Evolutionary conservation across 1,284 basidiomycete genomes (phyloP).

Genomic region (Somion occarium): DNA sequence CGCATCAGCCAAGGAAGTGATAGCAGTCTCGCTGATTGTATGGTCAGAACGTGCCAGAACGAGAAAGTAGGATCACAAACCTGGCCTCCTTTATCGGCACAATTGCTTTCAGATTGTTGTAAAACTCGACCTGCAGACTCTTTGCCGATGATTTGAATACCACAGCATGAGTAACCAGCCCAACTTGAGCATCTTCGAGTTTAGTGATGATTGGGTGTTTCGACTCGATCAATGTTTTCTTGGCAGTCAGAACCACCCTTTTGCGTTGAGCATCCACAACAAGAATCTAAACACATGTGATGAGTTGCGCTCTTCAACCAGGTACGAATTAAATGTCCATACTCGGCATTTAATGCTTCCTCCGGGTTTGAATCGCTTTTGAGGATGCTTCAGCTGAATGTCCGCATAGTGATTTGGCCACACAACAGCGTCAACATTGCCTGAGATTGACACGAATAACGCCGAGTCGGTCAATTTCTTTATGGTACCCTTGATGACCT

Average conservation of each 20-base stretch:
- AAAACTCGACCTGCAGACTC: conserved; percentile 83
- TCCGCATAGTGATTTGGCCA: conserved; percentile 97
- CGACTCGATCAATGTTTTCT: conserved; percentile 88
- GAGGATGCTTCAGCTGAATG: conserved; percentile 87
- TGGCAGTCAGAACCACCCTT: conserved; percentile 85
- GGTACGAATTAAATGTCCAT: conserved; percentile 22
- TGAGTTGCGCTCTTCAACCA: conserved; percentile 8
- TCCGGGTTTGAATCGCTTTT: conserved; percentile 88
- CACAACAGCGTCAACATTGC: conserved; percentile 87
- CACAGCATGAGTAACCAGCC: conserved; percentile 78
- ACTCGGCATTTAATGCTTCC: conserved; percentile 84
- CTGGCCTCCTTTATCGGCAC: conserved; percentile 80
- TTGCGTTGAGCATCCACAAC: conserved; percentile 80
- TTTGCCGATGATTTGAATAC: conserved; percentile 81
- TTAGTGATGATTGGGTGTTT: conserved; percentile 65
- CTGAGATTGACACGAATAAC: conserved; percentile 82
- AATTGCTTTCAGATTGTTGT: conserved; percentile 83
- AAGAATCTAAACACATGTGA: conserved; percentile 57
- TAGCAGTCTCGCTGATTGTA: conserved; percentile 50
- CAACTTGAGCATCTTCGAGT: conserved; percentile 67
- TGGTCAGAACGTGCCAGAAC: not conserved
- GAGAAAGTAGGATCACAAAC: conserved; percentile 36
- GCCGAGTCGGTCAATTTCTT: conserved; percentile 77
- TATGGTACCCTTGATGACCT: conserved; percentile 80
- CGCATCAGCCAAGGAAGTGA: conserved; percentile 61